Conservation (phyloP, 2,329 filamentous ascomycete genomes). For the Exophiala lecanii-corni region DNA sequence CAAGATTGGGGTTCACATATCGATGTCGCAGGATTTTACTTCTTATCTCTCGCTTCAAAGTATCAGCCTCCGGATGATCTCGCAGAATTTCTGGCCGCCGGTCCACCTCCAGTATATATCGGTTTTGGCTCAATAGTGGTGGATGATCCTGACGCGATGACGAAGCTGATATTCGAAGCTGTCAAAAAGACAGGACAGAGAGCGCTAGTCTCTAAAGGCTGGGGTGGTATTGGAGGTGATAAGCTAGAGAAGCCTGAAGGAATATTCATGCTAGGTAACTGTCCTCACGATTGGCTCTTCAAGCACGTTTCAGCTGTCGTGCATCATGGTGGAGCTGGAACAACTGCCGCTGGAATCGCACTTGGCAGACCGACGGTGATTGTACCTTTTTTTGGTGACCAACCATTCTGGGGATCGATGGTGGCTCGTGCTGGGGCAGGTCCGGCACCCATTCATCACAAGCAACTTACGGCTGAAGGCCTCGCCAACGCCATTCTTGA, state of each 20-base stretch:
- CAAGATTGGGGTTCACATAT: conserved; percentile 37
- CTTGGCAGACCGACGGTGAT: conserved; percentile 50
- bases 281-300: conserved; percentile 57
- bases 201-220: conserved; percentile 52
- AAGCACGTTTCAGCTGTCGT: conserved; percentile 52
- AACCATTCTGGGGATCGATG: conserved; percentile 77
- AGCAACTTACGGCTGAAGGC: conserved; percentile 59
- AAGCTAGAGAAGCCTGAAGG: conserved; percentile 17
- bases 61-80: conserved; percentile 24
- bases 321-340: conserved; percentile 34
- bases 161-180: conserved; percentile 44
- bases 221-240: conserved; percentile 36
- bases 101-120: conserved; percentile 50
- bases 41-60: conserved; percentile 35
- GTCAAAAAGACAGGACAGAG: conserved; percentile 44
- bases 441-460: conserved; percentile 63
- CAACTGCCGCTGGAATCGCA: conserved; percentile 48
- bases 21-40: conserved; percentile 43
- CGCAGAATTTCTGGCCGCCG: conserved; percentile 40
- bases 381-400: conserved; percentile 57
- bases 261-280: conserved; percentile 48
- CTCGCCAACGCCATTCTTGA: conserved; percentile 59
- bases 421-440: conserved; percentile 67
- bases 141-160: conserved; percentile 45
- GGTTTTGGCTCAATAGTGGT: conserved; percentile 55